Evolutionary conservation across 768 basidiomycete genomes (phyloP).

Genomic region (Mycena polygramma): DNA sequence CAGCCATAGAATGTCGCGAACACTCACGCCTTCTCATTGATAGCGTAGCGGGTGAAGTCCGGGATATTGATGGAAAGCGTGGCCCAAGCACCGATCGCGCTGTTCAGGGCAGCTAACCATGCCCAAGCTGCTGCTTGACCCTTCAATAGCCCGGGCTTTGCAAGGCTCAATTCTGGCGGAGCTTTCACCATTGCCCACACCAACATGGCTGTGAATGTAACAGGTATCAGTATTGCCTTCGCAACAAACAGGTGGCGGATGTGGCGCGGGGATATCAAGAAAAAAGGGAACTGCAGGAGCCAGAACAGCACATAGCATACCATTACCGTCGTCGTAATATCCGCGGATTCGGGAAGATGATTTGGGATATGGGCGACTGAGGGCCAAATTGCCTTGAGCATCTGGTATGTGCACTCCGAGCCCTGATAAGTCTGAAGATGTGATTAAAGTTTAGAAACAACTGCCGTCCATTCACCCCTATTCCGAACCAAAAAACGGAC

Average conservation of each 20-base stretch:
- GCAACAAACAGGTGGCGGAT: constrained; percentile 67
- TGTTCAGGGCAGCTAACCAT: constrained; percentile 83
- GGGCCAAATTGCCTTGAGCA: constrained; percentile 89
- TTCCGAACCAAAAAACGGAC: constrained; percentile 85
- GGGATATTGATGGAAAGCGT: constrained; percentile 85
- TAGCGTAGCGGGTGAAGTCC: constrained; percentile 90
- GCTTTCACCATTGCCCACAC: constrained; percentile 84
- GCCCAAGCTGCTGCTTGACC: constrained; percentile 75
- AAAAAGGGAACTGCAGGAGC: constrained; percentile 80
- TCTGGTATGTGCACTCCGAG: constrained; percentile 83
- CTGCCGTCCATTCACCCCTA: constrained; percentile 60
- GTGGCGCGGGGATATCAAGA: constrained; percentile 81
- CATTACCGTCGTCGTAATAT: constrained; percentile 74
- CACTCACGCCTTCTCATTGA: constrained; percentile 60
- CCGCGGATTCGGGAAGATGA: constrained; percentile 64
- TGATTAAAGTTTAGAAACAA: neutral
- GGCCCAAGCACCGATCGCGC: constrained; percentile 79
- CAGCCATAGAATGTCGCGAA: too few relatives aligned
- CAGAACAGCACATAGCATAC: constrained; percentile 69
- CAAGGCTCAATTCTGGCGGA: constrained; percentile 70
- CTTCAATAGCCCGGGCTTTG: constrained; percentile 61
- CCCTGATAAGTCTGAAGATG: constrained; percentile 63
- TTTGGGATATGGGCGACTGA: constrained; percentile 74
- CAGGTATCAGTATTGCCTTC: constrained; percentile 74
- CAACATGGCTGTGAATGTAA: constrained; percentile 75